A percentile compares a stretch with the other conserved stretches of the same genome.
These are phyloP conservation scores for Teunomyces barrocoloradensis DNA, from an alignment of 805 yeast genomes.

Conservation along the genomic window DNA sequence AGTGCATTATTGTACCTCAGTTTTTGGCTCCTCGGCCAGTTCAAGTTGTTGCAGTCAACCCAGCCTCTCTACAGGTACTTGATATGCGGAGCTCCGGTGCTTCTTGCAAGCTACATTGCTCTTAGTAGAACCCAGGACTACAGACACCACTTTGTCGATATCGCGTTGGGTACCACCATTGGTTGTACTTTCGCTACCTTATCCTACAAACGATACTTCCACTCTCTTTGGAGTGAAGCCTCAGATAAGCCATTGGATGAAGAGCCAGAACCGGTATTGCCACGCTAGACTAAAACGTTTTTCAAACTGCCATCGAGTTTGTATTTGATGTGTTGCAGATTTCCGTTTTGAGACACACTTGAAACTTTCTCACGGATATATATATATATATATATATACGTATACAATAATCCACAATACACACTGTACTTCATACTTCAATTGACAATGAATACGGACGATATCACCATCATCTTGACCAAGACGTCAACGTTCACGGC, in stretches of 20 bases:
- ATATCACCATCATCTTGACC: slow-evolving; percentile 10
- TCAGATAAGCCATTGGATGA: slow-evolving; percentile 7
- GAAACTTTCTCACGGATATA: background rate
- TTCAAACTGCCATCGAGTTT: background rate
- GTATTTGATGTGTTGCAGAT: background rate
- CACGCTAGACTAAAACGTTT: slow-evolving; percentile 1
- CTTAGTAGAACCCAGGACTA: slow-evolving; percentile 34
- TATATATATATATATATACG: background rate
- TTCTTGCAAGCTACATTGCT: slow-evolving; percentile 31
- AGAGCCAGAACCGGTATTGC: slow-evolving; percentile 4
- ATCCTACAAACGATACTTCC: slow-evolving; percentile 10
- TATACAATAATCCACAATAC: background rate
- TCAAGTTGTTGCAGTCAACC: slow-evolving; percentile 12
- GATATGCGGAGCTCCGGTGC: slow-evolving; percentile 17
- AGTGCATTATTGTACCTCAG: slow-evolving; percentile 31
- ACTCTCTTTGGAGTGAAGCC: slow-evolving; percentile 7
- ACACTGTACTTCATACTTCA: background rate
- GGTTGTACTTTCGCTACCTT: slow-evolving; percentile 21
- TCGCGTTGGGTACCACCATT: slow-evolving; percentile 25
- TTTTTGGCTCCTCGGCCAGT: slow-evolving; percentile 33
- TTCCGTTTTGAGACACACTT: slow-evolving; percentile 1
- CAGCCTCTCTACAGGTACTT: slow-evolving; percentile 19
- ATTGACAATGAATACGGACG: background rate
- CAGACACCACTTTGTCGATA: slow-evolving; percentile 35
- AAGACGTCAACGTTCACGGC: slow-evolving; percentile 11